Evolutionary conservation across 2,329 filamentous ascomycete genomes (phyloP).

Genomic region (Xylariaceae sp.): DNA sequence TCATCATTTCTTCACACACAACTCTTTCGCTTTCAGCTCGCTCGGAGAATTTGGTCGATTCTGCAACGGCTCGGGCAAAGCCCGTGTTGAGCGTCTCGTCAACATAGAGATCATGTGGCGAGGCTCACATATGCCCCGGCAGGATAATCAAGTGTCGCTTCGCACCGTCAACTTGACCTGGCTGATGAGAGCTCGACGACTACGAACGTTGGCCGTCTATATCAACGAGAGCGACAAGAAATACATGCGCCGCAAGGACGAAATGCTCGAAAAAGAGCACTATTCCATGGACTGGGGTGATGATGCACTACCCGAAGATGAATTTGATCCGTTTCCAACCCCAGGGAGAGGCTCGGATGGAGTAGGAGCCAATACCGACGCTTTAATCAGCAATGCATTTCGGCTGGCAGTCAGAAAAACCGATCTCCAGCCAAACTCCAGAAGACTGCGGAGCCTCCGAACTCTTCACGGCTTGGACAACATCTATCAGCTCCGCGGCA

Average conservation of each 20-base stretch:
- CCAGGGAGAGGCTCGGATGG: background rate
- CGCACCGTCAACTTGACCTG: constrained; percentile 35
- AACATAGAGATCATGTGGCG: constrained; percentile 42
- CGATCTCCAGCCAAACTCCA: constrained; percentile 37
- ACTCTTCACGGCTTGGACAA: constrained; percentile 44
- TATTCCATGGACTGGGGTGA: constrained; percentile 10
- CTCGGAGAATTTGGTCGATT: constrained; percentile 49
- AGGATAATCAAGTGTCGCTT: constrained; percentile 27
- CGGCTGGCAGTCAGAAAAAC: constrained; percentile 26
- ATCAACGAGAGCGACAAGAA: constrained; percentile 34
- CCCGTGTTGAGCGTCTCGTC: constrained; percentile 39
- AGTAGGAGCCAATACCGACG: background rate
- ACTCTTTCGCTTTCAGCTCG: constrained; percentile 51
- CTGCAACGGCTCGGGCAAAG: constrained; percentile 36
- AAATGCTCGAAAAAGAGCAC: constrained; percentile 21
- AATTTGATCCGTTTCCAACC: background rate
- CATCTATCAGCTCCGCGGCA: constrained; percentile 40
- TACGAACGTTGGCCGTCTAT: constrained; percentile 39
- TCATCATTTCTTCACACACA: constrained; percentile 38
- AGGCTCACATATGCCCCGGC: constrained; percentile 6
- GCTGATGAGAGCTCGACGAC: constrained; percentile 35
- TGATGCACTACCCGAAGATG: constrained; percentile 6
- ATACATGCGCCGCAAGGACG: constrained; percentile 36
- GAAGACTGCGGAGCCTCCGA: constrained; percentile 35
- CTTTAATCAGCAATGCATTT: constrained; percentile 7